These are phyloP conservation scores for Arabidopsis hybrid DNA, from an alignment of 441 rosid genomes.

Conservation along the genomic window DNA sequence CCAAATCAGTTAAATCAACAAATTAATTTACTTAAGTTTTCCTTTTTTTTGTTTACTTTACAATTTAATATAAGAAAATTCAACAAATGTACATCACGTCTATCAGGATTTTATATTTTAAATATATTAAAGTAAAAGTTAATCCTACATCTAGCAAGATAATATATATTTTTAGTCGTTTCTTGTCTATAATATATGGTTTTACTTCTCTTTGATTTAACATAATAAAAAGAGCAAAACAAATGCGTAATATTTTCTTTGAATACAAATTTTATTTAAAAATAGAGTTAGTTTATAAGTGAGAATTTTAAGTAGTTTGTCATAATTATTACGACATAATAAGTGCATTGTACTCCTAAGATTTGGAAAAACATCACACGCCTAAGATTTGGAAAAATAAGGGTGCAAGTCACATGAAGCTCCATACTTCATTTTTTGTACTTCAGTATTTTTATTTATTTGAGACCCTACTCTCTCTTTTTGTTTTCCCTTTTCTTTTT, in stretches of 20 bases:
- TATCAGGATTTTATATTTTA: background rate
- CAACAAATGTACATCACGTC: background rate
- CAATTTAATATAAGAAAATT: background rate
- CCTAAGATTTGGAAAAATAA: background rate
- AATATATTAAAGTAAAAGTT: background rate
- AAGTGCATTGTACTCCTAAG: background rate
- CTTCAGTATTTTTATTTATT: too few species aligned
- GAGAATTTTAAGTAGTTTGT: background rate
- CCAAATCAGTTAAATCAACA: slow-evolving; percentile 20
- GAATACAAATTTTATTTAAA: background rate
- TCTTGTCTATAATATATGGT: background rate
- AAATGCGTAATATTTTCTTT: background rate
- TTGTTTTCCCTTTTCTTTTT: too few species aligned
- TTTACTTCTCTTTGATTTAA: background rate
- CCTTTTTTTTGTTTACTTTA: background rate
- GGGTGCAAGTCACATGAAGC: slow-evolving; percentile 17
- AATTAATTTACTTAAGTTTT: background rate
- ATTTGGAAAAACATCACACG: background rate
- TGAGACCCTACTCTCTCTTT: too few species aligned
- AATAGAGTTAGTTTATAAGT: background rate
- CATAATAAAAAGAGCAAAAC: background rate
- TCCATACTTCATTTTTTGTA: background rate
- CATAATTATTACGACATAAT: background rate
- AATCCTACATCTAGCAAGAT: background rate
- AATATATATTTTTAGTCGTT: background rate